phyloP scores from a whole-genome alignment of 140 eudicot species.

The Flaveria floridana region DNA sequence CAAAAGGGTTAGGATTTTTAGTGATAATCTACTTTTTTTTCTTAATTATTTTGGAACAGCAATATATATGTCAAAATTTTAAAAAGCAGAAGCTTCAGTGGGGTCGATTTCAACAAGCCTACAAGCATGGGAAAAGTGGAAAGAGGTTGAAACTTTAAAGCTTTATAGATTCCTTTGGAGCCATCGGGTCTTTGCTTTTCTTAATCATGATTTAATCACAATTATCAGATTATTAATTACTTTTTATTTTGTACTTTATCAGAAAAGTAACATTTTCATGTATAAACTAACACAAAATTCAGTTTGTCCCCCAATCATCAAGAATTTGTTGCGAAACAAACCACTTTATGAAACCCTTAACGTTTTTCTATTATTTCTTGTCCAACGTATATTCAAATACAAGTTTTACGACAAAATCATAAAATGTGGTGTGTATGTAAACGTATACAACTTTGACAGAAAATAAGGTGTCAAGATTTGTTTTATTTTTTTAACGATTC shows the following conservation, averaged over 20 bases:
- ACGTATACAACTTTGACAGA: too few species aligned
- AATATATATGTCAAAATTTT: not conserved
- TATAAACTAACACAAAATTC: slow-evolving; percentile 8
- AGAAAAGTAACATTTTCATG: slow-evolving; percentile 2
- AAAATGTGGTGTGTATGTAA: not conserved
- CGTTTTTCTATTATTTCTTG: not conserved
- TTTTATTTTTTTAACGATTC: too few species aligned
- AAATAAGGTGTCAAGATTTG: too few species aligned
- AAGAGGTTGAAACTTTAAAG: slow-evolving; percentile 13
- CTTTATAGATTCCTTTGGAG: slow-evolving; percentile 28
- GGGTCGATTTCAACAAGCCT: slow-evolving; percentile 23
- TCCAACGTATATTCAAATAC: not conserved
- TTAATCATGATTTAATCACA: slow-evolving; percentile 27
- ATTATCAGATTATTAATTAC: not conserved
- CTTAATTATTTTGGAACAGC: too few species aligned
- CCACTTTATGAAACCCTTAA: slow-evolving; percentile 8
- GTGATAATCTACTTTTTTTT: too few species aligned
- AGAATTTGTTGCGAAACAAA: slow-evolving; percentile 19
- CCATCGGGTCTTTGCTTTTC: slow-evolving; percentile 26
- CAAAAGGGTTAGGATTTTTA: not conserved
- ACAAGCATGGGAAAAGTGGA: slow-evolving; percentile 28
- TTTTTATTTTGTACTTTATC: not conserved
- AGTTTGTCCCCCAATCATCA: slow-evolving; percentile 17
- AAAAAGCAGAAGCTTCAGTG: not conserved
- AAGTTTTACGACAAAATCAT: not conserved